phyloP scores from a whole-genome alignment of 768 basidiomycete species.

The Lactarius hengduanensis region DNA sequence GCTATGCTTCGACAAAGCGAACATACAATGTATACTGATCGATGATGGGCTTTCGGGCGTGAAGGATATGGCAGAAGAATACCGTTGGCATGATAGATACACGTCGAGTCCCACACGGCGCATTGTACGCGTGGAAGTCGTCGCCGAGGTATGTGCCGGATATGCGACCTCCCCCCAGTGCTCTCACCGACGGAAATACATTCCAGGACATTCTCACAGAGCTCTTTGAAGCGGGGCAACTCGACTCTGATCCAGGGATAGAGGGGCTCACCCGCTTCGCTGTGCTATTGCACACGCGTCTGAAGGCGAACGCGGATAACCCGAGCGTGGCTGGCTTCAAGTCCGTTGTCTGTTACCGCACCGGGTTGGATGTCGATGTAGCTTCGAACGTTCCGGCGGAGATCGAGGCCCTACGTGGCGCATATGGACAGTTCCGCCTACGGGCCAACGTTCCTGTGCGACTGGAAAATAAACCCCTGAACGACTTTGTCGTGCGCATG shows the following conservation, averaged over 20 bases:
- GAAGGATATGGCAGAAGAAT: constrained; percentile 47
- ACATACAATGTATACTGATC: constrained; percentile 67
- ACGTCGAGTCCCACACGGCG: constrained; percentile 52
- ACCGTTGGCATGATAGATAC: constrained; percentile 62
- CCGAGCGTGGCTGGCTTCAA: constrained; percentile 65
- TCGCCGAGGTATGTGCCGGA: constrained; percentile 58
- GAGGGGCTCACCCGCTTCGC: constrained; percentile 22
- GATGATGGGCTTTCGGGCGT: constrained; percentile 67
- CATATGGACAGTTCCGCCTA: constrained; percentile 32
- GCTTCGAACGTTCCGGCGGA: constrained; percentile 30
- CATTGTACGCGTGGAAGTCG: constrained; percentile 65
- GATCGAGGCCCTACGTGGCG: not conserved
- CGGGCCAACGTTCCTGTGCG: constrained; percentile 42
- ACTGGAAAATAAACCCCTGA: constrained; percentile 58
- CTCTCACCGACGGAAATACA: not conserved
- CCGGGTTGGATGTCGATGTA: constrained; percentile 57
- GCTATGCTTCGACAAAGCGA: constrained; percentile 50
- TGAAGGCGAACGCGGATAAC: constrained; percentile 44
- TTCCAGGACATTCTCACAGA: constrained; percentile 33
- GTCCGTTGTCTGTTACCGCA: constrained; percentile 74
- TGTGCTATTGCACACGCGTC: constrained; percentile 41
- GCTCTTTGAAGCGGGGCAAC: constrained; percentile 25
- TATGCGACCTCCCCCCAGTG: not conserved
- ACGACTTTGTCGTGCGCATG: constrained; percentile 62
- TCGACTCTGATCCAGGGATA: constrained; percentile 9